phyloP scores from a whole-genome alignment of 1,139 yeast species.

The Candida sp. region DNA sequence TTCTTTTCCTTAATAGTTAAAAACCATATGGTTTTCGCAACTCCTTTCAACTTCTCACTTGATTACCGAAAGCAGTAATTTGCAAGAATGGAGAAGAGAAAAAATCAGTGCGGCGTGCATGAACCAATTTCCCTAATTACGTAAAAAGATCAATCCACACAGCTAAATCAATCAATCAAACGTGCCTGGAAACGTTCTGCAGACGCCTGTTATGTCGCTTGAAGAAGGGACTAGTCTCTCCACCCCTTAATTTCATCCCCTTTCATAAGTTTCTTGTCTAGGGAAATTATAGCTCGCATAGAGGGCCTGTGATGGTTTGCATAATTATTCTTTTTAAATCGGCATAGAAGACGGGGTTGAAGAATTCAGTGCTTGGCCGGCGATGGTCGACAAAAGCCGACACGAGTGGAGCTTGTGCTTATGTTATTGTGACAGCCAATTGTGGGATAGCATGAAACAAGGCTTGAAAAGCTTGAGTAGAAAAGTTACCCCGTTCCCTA shows the following conservation, averaged over 20 bases:
- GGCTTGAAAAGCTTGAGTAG: no score
- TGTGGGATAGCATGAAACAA: no score
- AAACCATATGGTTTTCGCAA: not conserved
- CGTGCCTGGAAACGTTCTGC: not conserved
- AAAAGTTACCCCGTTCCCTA: no score
- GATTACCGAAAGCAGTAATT: not conserved
- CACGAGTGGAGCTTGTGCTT: no score
- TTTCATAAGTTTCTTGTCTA: not conserved
- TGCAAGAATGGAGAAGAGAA: not conserved
- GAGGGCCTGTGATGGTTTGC: no score
- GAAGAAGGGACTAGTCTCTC: no score
- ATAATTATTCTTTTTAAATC: not conserved
- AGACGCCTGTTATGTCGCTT: no score
- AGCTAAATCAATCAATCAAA: not conserved
- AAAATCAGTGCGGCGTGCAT: not conserved
- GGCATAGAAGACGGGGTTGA: no score
- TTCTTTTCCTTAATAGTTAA: not conserved
- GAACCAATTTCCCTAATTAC: not conserved
- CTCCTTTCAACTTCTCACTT: not conserved
- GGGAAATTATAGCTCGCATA: not conserved
- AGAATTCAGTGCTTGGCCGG: no score
- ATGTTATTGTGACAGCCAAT: no score
- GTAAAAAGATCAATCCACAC: not conserved
- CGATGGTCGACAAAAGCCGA: no score
- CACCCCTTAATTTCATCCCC: not conserved